These are phyloP conservation scores for Teratosphaeria destructans DNA, from an alignment of 2,329 filamentous ascomycete species.

Conservation along the genomic window DNA sequence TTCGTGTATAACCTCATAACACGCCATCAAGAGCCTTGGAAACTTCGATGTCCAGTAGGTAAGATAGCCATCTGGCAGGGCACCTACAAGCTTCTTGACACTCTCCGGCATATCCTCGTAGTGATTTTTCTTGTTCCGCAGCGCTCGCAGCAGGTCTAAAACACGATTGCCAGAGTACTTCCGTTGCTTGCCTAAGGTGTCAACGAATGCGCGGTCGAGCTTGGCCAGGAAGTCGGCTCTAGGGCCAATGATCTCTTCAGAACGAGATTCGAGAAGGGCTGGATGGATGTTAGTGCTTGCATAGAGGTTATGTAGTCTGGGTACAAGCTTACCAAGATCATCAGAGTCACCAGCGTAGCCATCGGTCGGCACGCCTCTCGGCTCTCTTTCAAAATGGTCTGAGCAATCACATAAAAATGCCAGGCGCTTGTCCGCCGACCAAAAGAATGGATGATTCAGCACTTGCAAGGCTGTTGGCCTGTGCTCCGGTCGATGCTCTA, in stretches of 20 bases:
- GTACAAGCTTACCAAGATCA: constrained; percentile 37
- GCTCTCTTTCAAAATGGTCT: constrained; percentile 91
- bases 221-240: constrained; percentile 63
- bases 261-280: constrained; percentile 43
- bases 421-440: constrained; percentile 78
- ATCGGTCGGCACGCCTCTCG: constrained; percentile 47
- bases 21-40: constrained; percentile 65
- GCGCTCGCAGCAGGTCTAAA: constrained; percentile 74
- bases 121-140: constrained; percentile 95
- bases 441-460: constrained; percentile 94
- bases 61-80: constrained; percentile 63
- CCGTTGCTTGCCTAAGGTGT: constrained; percentile 82
- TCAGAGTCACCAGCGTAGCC: constrained; percentile 37
- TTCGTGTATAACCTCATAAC: constrained; percentile 63
- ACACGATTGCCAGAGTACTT: constrained; percentile 82
- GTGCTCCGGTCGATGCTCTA: constrained; percentile 52
- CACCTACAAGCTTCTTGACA: constrained; percentile 61
- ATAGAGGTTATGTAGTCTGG: neutral
- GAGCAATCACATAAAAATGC: constrained; percentile 93
- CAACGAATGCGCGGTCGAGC: constrained; percentile 72
- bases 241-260: constrained; percentile 38
- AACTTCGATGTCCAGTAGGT: constrained; percentile 75
- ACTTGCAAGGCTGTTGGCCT: constrained; percentile 67
- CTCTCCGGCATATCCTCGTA: constrained; percentile 89
- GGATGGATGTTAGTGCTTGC: neutral